Base-by-base conservation (phyloP, 1,284 basidiomycete species). In the Lignosus rhinocerotis region DNA sequence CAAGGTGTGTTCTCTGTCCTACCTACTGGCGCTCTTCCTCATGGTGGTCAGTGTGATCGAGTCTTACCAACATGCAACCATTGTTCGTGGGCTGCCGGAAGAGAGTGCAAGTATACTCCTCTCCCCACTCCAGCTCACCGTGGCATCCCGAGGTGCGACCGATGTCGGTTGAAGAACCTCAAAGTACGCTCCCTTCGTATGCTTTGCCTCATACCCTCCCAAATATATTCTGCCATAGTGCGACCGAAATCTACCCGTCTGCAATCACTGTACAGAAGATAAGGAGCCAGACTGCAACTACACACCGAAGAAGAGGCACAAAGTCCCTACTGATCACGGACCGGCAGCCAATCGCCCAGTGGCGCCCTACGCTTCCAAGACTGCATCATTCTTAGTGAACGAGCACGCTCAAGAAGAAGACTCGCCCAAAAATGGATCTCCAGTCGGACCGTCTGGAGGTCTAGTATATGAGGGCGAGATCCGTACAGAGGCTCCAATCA, bases 71-170 rank as follows among this genome's bases (percentile, higher is more conserved):
- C 79, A n/a, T 89, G 87, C 69, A 88, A 88, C 66, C 83, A 88
- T 67, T 89, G 87, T 60, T 78, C 81, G n/a, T 87, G 83, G 83
- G 78, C 80, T 10, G 78, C 78, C 56, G 80, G 81, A 14, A 76
- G 80, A 62, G 83, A 86, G 60, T 89, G 87, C 72, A 82, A 79
- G 70, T 89, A 89, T 69, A 88, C 87, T 16, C 86, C 86, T 50
- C 70, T 88, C 42, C 87, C 86, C 11, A 88, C 86, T 11, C 87
- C 87, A 42, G 86, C 87, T 42, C 87, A 89, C 70, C 79, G 87
- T 59, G 87, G 87, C 25, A 87, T 89, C 61, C 87, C 87, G 39
- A 77, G 87, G 55, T 89, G 87, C 58, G 86, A 88, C 75, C 78
- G 82, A 51, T 89, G 86, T 72, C 84, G 86, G 30, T 68, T 75